A percentile compares a stretch with the other conserved stretches of the same genome.
Conservation (phyloP, 495 filamentous ascomycete species). For the Viridothelium virens region DNA sequence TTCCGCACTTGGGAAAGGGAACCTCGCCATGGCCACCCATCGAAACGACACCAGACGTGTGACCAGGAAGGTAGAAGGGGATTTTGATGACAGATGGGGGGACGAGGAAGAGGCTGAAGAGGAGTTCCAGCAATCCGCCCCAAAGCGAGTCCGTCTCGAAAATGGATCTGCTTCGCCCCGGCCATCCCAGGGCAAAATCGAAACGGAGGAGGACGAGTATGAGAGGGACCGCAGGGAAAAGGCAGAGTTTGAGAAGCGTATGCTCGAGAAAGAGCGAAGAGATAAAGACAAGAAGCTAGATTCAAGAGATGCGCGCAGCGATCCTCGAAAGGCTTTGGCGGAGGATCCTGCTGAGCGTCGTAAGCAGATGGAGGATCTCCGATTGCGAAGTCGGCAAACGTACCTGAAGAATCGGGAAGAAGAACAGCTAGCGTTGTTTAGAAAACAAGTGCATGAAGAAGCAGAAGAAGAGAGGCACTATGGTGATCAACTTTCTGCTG, state of each 20-base stretch:
- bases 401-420: constrained; percentile 89
- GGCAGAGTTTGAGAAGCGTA: constrained; percentile 65
- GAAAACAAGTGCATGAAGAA: constrained; percentile 90
- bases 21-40: neutral
- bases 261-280: constrained; percentile 60
- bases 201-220: constrained; percentile 46
- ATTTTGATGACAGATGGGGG: constrained; percentile 71
- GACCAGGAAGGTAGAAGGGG: constrained; percentile 22
- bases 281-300: constrained; percentile 60
- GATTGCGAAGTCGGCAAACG: constrained; percentile 78
- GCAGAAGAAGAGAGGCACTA: constrained; percentile 63
- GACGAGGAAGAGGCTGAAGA: constrained; percentile 60
- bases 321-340: constrained; percentile 41
- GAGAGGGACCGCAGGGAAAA: constrained; percentile 63
- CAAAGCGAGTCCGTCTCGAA: constrained; percentile 53
- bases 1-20: neutral
- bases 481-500: constrained; percentile 63
- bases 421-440: constrained; percentile 72
- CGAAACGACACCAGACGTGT: neutral
- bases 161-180: constrained; percentile 45
- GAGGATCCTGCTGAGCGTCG: constrained; percentile 52
- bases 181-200: constrained; percentile 23
- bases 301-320: constrained; percentile 45
- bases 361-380: constrained; percentile 59
- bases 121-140: constrained; percentile 38